phyloP scores from a whole-genome alignment of 2,329 filamentous ascomycete species.

The Rhinocladiella mackenziei region DNA sequence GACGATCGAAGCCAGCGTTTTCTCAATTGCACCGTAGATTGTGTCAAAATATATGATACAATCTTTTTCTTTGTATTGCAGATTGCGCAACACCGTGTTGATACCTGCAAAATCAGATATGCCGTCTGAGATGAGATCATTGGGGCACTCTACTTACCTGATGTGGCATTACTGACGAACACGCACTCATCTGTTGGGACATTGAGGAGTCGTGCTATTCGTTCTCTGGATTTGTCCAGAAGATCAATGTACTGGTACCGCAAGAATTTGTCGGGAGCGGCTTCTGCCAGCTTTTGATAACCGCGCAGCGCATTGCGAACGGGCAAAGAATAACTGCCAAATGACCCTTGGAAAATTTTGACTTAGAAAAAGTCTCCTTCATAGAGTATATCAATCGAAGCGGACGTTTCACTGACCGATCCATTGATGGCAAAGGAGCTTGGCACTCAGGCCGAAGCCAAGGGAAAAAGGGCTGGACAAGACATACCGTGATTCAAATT shows the following conservation, averaged over 20 bases:
- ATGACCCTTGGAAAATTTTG: constrained; percentile 55
- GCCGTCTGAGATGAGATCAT: neutral
- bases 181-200: constrained; percentile 65
- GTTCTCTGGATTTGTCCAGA: constrained; percentile 61
- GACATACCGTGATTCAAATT: constrained; percentile 73
- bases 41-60: constrained; percentile 64
- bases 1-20: constrained; percentile 66
- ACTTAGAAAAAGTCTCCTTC: too few species aligned
- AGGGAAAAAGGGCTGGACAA: constrained; percentile 4
- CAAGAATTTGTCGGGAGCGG: constrained; percentile 70
- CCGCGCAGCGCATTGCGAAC: constrained; percentile 58
- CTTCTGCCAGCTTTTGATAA: constrained; percentile 66
- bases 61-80: constrained; percentile 65
- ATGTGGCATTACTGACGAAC: constrained; percentile 77
- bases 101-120: constrained; percentile 45
- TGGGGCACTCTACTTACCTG: constrained; percentile 34
- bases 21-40: constrained; percentile 73
- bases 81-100: constrained; percentile 74
- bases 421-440: neutral
- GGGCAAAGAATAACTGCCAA: constrained; percentile 66
- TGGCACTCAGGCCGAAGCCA: constrained; percentile 4
- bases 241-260: constrained; percentile 61
- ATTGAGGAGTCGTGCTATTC: constrained; percentile 63
- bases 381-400: too few species aligned
- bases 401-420: too few species aligned